Percentiles rank a stretch among this genome's conserved stretches.
These are phyloP conservation scores for Inonotus obliquus DNA, from an alignment of 1,284 basidiomycete species.

Conservation along the genomic window DNA sequence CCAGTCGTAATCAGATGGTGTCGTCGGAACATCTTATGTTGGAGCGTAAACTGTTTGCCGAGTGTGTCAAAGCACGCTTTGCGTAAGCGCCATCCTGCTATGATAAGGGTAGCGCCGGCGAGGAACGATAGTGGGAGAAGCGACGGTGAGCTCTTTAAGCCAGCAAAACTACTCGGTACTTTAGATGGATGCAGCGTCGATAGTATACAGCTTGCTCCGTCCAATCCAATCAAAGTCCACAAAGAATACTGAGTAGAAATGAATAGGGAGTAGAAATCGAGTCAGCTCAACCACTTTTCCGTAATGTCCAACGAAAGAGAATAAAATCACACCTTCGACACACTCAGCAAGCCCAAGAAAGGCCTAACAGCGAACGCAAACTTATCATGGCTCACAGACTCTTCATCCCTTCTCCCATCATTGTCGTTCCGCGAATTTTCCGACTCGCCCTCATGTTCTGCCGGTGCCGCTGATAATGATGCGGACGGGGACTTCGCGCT, in stretches of 20 bases:
- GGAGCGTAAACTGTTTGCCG: slow-evolving; percentile 11
- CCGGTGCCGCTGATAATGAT: no score
- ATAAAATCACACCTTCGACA: slow-evolving; percentile 2
- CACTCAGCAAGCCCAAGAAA: neutral
- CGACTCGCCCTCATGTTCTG: neutral
- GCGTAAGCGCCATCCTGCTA: slow-evolving; percentile 5
- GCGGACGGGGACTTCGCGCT: neutral
- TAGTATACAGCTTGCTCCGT: slow-evolving; percentile 1
- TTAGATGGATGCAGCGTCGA: neutral
- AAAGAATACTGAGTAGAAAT: neutral
- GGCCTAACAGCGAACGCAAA: neutral
- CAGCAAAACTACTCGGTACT: neutral
- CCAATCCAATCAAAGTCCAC: slow-evolving; percentile 5
- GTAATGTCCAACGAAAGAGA: neutral
- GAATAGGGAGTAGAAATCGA: neutral
- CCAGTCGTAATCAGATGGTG: slow-evolving; percentile 8
- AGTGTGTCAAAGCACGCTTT: neutral
- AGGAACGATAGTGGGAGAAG: neutral
- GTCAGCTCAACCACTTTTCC: neutral
- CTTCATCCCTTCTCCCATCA: neutral
- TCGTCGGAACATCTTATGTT: slow-evolving; percentile 5
- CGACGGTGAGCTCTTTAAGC: neutral
- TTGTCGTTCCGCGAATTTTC: neutral
- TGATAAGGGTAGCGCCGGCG: neutral
- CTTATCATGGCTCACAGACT: neutral